Conservation (phyloP, 2,329 filamentous ascomycete species). For the Cladosporium sp. region DNA sequence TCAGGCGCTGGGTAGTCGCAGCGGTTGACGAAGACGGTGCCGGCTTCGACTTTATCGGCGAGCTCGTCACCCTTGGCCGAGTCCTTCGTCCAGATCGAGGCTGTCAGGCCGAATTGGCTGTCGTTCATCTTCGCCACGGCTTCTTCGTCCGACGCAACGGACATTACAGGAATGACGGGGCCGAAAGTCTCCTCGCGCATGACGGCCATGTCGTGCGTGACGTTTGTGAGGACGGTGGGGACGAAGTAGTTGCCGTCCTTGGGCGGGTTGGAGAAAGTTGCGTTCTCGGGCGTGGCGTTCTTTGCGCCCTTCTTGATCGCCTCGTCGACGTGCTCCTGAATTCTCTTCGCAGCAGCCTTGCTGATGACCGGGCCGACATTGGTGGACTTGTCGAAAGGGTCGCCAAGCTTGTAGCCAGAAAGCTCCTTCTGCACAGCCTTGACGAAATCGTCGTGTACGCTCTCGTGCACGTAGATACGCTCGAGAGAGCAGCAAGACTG, state of each 20-base stretch:
- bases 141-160: constrained; percentile 74
- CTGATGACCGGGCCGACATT: constrained; percentile 88
- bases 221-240: constrained; percentile 74
- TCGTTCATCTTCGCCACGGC: constrained; percentile 88
- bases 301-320: constrained; percentile 78
- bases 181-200: constrained; percentile 97
- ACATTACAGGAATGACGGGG: constrained; percentile 85
- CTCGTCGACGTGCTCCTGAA: constrained; percentile 74
- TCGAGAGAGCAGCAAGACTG: constrained; percentile 95
- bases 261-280: constrained; percentile 67
- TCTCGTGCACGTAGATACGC: constrained; percentile 82
- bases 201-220: constrained; percentile 76
- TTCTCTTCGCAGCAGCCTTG: constrained; percentile 67
- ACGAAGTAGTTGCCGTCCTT: constrained; percentile 82
- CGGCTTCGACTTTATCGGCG: constrained; percentile 77
- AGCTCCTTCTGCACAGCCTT: constrained; percentile 74
- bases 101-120: constrained; percentile 87
- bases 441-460: constrained; percentile 78
- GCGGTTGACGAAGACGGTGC: constrained; percentile 93
- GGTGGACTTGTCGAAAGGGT: constrained; percentile 72
- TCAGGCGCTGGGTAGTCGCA: constrained; percentile 85
- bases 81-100: constrained; percentile 97
- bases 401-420: constrained; percentile 74
- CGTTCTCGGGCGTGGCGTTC: constrained; percentile 77
- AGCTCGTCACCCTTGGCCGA: constrained; percentile 68